Evolutionary conservation across 169 alveolate genomes (phyloP).

Genomic region (Perkinsus marinus): DNA sequence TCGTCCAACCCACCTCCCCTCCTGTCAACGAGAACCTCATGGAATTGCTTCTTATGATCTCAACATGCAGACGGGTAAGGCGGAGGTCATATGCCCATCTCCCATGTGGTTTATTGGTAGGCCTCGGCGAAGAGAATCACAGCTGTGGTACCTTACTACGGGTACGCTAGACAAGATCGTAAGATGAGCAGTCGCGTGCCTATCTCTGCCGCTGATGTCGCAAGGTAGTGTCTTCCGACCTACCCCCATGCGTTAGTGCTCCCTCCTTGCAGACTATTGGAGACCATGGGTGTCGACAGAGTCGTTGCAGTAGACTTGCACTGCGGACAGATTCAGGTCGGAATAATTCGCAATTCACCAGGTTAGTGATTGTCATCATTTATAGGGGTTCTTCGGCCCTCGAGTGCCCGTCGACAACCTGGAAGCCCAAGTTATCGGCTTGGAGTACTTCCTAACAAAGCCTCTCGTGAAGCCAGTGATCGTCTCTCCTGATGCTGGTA

Average conservation of each 20-base stretch:
- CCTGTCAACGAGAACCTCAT: slow-evolving; percentile 87
- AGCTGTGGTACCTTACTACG: slow-evolving; percentile 91
- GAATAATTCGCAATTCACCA: no score
- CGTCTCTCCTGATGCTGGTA: slow-evolving; percentile 91
- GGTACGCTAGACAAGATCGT: slow-evolving; percentile 86
- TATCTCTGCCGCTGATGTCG: slow-evolving; percentile 54
- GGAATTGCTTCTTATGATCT: slow-evolving; percentile 83
- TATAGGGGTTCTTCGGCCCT: slow-evolving; percentile 81
- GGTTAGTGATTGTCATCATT: no score
- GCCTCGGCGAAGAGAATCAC: slow-evolving; percentile 78
- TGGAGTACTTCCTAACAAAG: slow-evolving; percentile 51
- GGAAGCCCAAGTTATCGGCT: slow-evolving; percentile 64
- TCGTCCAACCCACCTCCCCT: slow-evolving; percentile 86
- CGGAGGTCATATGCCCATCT: background rate
- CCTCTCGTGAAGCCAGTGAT: slow-evolving; percentile 62
- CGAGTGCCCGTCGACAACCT: slow-evolving; percentile 80
- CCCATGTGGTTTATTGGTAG: background rate
- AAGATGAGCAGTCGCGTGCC: slow-evolving; percentile 68
- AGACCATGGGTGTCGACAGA: slow-evolving; percentile 87
- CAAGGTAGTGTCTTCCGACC: background rate
- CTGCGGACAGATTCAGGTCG: slow-evolving; percentile 67
- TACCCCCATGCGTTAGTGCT: slow-evolving; percentile 14
- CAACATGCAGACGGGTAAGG: slow-evolving; percentile 78
- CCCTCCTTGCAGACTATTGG: slow-evolving; percentile 83
- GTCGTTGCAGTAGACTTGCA: slow-evolving; percentile 86